Conservation (phyloP, 805 yeast genomes). For the Kuraishia hungarica region DNA sequence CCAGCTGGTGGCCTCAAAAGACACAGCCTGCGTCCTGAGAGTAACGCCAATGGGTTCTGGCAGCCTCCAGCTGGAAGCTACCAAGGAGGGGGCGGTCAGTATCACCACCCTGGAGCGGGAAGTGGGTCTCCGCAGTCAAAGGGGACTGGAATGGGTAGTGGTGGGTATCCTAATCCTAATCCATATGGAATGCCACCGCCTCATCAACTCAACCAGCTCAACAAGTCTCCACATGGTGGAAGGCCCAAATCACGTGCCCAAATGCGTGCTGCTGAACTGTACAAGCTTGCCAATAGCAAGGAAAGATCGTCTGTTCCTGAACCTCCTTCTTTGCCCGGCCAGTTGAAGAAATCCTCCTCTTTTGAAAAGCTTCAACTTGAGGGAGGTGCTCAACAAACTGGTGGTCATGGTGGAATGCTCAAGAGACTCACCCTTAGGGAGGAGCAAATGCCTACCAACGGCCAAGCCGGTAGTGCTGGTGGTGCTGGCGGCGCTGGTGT, state of each 20-base stretch:
- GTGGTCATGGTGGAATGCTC: constrained; percentile 1
- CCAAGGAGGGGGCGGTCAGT: background rate
- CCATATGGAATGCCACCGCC: background rate
- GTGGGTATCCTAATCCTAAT: background rate
- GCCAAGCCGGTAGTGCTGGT: constrained; percentile 4
- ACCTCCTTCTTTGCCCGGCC: constrained; percentile 27
- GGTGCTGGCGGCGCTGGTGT: background rate
- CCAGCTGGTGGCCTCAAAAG: background rate
- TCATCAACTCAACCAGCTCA: background rate
- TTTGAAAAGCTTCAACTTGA: constrained; percentile 32
- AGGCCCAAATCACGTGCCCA: constrained; percentile 16
- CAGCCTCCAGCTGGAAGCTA: background rate
- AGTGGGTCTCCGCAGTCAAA: background rate
- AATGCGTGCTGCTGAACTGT: constrained; percentile 42
- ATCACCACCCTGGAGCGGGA: background rate
- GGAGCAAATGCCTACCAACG: constrained; percentile 1
- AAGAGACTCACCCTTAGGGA: constrained; percentile 4
- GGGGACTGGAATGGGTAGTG: too few species aligned
- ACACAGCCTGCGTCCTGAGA: background rate
- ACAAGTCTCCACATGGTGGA: background rate
- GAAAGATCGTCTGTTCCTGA: constrained; percentile 15
- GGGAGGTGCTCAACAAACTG: background rate
- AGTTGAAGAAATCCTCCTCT: constrained; percentile 36
- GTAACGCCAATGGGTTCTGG: background rate
- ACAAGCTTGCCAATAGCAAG: constrained; percentile 38